Percentiles rank a stretch among this genome's conserved stretches.
Conservation (phyloP, 1,284 basidiomycete genomes). For the Mrakiaceae sp. region DNA sequence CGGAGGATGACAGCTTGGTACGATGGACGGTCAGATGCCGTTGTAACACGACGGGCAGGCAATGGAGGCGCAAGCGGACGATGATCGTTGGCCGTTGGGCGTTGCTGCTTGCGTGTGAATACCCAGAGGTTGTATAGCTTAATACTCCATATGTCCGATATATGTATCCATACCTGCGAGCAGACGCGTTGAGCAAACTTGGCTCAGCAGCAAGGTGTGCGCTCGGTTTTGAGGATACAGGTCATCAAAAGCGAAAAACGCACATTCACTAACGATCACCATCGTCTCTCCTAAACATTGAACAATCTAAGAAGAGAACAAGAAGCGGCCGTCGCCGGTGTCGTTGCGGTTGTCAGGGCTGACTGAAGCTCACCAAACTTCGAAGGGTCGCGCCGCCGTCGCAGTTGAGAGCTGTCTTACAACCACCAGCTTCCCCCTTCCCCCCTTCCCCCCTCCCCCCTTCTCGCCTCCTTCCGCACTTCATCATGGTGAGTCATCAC, state of each 20-base stretch:
- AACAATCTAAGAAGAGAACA: too few species aligned
- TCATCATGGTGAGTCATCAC: background rate
- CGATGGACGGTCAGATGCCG: constrained; percentile 35
- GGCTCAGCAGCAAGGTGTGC: background rate
- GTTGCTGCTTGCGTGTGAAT: too few species aligned
- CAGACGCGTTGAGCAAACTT: background rate
- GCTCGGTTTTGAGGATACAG: too few species aligned
- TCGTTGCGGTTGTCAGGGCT: background rate
- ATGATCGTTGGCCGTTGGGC: background rate
- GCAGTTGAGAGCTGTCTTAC: background rate
- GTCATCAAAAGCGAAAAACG: too few species aligned
- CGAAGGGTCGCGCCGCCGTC: background rate
- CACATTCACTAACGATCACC: too few species aligned
- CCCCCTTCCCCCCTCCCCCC: background rate
- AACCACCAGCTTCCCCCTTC: background rate
- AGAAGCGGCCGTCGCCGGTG: background rate
- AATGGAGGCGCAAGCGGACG: background rate
- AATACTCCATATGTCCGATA: background rate
- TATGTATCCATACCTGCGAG: background rate
- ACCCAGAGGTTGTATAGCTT: background rate
- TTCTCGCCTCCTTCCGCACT: background rate
- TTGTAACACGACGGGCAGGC: background rate
- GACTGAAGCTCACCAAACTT: background rate
- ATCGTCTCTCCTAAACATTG: too few species aligned
- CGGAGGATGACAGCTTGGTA: constrained; percentile 69